phyloP scores from a whole-genome alignment of 768 basidiomycete genomes.

The Termitomyces eurrhizus region DNA sequence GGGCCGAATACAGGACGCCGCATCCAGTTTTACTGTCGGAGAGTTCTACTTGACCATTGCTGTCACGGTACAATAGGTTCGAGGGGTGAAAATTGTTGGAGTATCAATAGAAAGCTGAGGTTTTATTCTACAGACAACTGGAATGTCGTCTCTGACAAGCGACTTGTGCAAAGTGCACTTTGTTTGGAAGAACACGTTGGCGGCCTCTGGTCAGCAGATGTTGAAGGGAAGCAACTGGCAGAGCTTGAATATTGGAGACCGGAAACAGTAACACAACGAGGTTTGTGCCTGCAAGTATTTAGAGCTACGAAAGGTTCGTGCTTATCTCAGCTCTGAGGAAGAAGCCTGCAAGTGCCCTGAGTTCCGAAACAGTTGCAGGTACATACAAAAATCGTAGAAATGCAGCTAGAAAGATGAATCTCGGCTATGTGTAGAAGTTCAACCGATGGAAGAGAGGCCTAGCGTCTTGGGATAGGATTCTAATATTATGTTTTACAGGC shows the following conservation, averaged over 20 bases:
- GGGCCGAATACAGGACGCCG: no score
- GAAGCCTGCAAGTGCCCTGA: background rate
- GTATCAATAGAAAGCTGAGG: background rate
- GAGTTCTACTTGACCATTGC: no score
- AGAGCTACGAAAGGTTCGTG: background rate
- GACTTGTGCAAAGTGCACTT: background rate
- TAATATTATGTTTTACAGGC: no score
- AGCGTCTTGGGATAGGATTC: no score
- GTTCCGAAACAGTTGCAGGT: background rate
- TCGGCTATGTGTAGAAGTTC: no score
- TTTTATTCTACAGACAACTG: background rate
- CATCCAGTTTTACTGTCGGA: no score
- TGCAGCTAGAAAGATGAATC: no score
- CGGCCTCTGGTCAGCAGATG: no score
- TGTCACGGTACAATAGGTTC: no score
- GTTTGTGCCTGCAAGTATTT: background rate
- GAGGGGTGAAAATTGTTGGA: background rate
- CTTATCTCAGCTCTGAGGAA: background rate
- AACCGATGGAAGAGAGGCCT: no score
- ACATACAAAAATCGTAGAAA: background rate
- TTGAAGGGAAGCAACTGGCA: background rate
- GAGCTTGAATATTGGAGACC: background rate
- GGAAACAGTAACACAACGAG: background rate
- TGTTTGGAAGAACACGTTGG: background rate
- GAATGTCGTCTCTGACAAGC: background rate